phyloP scores from a whole-genome alignment of 2,329 filamentous ascomycete species.

The Nemania sp. region DNA sequence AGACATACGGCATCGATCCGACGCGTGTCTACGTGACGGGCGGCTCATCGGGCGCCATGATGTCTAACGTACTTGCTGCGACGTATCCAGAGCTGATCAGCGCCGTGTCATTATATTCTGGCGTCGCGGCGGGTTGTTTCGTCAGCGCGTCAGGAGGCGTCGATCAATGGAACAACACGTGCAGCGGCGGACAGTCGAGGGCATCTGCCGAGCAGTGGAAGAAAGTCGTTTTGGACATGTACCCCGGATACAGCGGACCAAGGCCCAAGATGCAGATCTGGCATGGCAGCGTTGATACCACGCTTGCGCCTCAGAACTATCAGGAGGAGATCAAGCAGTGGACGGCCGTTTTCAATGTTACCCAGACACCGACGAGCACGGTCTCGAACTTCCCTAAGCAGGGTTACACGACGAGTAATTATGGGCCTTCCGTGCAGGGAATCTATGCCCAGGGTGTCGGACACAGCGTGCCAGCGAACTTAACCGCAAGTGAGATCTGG shows the following conservation, averaged over 20 bases:
- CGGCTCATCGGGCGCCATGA: conserved; percentile 45
- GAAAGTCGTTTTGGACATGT: conserved; percentile 50
- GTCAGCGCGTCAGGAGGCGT: conserved; percentile 46
- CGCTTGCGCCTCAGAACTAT: conserved; percentile 58
- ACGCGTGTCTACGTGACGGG: conserved; percentile 44
- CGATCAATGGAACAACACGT: conserved; percentile 56
- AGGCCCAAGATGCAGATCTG: conserved; percentile 62
- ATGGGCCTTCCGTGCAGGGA: conserved; percentile 44
- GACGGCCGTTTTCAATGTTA: conserved; percentile 53
- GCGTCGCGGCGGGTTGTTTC: conserved; percentile 50
- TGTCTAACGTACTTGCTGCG: conserved; percentile 49
- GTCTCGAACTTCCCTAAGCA: conserved; percentile 43
- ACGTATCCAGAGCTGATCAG: conserved; percentile 49
- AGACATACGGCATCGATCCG: conserved; percentile 39
- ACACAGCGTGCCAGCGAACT: conserved; percentile 41
- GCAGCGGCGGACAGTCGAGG: conserved; percentile 50
- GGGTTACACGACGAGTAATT: conserved; percentile 47
- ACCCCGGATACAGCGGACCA: conserved; percentile 54
- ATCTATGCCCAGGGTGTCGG: conserved; percentile 43
- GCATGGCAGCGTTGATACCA: conserved; percentile 58
- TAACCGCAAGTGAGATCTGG: conserved; percentile 41
- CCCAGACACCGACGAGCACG: conserved; percentile 37
- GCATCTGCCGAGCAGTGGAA: conserved; percentile 54
- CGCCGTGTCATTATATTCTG: conserved; percentile 46
- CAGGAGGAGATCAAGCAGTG: conserved; percentile 62